Percentiles rank a stretch among this genome's conserved stretches.
Evolutionary conservation across 83 land plant genomes (phyloP).

Genomic region (Larix sibirica): DNA sequence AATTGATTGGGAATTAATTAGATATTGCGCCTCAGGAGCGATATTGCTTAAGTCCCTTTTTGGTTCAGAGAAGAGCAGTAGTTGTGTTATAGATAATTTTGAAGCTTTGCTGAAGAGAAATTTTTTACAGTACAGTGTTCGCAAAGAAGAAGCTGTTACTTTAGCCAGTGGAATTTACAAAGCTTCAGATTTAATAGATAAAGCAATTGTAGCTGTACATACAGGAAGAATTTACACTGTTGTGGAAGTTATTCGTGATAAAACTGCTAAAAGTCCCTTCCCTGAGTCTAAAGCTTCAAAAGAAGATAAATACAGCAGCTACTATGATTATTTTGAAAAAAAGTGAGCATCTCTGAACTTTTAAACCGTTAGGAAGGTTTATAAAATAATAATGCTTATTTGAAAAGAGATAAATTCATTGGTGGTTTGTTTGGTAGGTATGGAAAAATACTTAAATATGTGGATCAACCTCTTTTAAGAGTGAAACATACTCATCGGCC

Average conservation of each 20-base stretch:
- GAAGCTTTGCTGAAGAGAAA: background rate
- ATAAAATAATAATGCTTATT: background rate
- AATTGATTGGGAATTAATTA: constrained; percentile 7
- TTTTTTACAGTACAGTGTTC: background rate
- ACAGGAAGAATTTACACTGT: constrained; percentile 80
- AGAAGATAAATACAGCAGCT: constrained; percentile 24
- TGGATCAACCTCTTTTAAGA: constrained; percentile 74
- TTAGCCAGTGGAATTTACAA: constrained; percentile 43
- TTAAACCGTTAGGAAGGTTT: too few relatives aligned
- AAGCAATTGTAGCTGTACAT: constrained; percentile 75
- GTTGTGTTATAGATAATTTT: background rate
- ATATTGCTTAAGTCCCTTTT: background rate
- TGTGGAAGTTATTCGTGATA: constrained; percentile 39
- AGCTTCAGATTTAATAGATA: constrained; percentile 36
- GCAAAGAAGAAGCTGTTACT: constrained; percentile 17
- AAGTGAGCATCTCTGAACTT: constrained; percentile 37
- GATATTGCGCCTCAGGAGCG: background rate
- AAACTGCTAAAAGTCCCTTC: constrained; percentile 66
- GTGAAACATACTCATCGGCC: constrained; percentile 88
- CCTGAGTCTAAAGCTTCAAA: constrained; percentile 22
- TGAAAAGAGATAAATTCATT: background rate
- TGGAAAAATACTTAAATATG: constrained; percentile 46
- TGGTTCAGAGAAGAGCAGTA: background rate
- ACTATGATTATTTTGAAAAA: constrained; percentile 64
- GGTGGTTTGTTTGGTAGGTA: constrained; percentile 40